A percentile compares a stretch with the other conserved stretches of the same genome.
Evolutionary conservation across 2,329 filamentous ascomycete genomes (phyloP).

Genomic region (Aspergillus oerlinghausenensis): DNA sequence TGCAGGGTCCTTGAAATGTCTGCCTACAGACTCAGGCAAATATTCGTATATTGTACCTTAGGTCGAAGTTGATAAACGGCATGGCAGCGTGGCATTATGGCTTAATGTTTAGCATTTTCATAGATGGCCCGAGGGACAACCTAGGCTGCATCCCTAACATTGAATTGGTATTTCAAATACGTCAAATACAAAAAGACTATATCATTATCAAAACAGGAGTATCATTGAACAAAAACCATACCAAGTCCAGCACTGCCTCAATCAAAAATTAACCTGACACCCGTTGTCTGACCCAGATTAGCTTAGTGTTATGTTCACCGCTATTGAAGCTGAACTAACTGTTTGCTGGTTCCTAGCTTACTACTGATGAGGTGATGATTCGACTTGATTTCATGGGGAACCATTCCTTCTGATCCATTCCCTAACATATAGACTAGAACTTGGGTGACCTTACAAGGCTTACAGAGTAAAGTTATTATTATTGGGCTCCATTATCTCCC

Average conservation of each 20-base stretch:
- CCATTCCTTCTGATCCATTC: neutral
- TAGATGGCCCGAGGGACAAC: neutral
- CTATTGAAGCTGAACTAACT: conserved; percentile 6
- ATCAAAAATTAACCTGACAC: conserved; percentile 7
- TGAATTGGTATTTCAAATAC: neutral
- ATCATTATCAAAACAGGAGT: conserved; percentile 3
- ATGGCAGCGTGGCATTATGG: neutral
- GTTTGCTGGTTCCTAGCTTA: conserved; percentile 3
- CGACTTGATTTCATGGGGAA: neutral
- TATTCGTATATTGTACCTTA: neutral
- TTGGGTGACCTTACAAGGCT: neutral
- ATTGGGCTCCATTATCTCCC: neutral
- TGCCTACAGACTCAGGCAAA: neutral
- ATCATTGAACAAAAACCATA: conserved; percentile 2
- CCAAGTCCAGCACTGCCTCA: conserved; percentile 20
- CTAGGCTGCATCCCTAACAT: neutral
- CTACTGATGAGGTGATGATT: neutral
- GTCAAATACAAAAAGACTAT: conserved; percentile 2
- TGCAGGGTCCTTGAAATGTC: no score
- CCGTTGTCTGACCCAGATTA: conserved; percentile 12
- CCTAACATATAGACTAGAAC: neutral
- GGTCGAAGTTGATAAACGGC: neutral
- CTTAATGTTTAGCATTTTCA: neutral
- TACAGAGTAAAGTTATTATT: neutral
- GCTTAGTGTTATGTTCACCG: conserved; percentile 17